phyloP scores from a whole-genome alignment of 345 rosid species.

The Pistacia vera region DNA sequence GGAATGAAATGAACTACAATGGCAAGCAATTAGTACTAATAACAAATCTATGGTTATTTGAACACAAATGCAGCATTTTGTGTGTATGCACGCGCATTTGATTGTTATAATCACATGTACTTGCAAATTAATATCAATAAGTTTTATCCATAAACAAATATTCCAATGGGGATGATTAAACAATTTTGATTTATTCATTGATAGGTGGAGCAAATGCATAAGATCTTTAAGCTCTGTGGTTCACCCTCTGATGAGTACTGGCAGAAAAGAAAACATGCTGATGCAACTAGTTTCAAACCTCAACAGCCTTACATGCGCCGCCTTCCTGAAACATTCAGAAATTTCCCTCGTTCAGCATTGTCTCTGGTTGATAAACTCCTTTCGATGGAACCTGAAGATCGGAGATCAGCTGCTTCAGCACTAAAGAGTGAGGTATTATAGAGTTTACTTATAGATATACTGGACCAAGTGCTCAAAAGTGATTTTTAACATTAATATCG shows the following conservation, averaged over 20 bases:
- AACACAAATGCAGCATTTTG: no score
- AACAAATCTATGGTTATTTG: no score
- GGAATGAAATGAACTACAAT: no score
- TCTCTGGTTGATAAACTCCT: slow-evolving; percentile 65
- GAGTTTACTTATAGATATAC: not conserved
- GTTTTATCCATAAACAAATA: not conserved
- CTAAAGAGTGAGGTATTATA: slow-evolving; percentile 56
- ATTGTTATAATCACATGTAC: no score
- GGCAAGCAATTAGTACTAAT: no score
- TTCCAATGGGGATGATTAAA: not conserved
- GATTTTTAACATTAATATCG: not conserved
- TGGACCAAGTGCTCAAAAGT: not conserved
- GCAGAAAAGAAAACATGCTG: slow-evolving; percentile 64
- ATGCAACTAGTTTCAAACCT: slow-evolving; percentile 77
- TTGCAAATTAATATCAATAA: not conserved
- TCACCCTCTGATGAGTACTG: slow-evolving; percentile 84
- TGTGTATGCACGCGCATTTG: no score
- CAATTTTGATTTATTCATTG: not conserved
- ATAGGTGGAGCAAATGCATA: slow-evolving; percentile 97
- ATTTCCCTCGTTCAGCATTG: slow-evolving; percentile 57
- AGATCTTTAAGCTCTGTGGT: slow-evolving; percentile 94
- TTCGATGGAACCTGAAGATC: slow-evolving; percentile 64
- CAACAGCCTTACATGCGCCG: slow-evolving; percentile 65
- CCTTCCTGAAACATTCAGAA: slow-evolving; percentile 55
- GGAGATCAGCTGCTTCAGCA: slow-evolving; percentile 68